A percentile compares a stretch with the other conserved stretches of the same genome.
Evolutionary conservation across 257 asterid genomes (phyloP).

Genomic region (Ajuga chamaepitys): DNA sequence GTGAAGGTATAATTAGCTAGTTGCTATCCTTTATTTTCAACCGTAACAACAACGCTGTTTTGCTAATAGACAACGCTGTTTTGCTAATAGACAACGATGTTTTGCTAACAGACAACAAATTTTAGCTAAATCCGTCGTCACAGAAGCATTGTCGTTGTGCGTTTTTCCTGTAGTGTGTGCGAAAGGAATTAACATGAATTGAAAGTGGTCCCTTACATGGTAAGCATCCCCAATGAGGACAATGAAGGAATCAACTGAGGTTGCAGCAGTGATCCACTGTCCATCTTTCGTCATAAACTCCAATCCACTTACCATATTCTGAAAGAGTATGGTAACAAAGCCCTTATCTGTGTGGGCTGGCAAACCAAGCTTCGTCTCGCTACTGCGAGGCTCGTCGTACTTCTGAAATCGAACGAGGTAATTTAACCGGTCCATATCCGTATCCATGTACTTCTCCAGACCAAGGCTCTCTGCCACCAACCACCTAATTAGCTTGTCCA

Average conservation of each 20-base stretch:
- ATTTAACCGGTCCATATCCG: conserved; percentile 35
- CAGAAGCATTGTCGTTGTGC: too few relatives aligned
- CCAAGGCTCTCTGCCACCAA: too few relatives aligned
- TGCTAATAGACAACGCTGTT: too few relatives aligned
- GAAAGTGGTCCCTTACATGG: too few relatives aligned
- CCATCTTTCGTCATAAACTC: conserved; percentile 43
- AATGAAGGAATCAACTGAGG: conserved; percentile 29
- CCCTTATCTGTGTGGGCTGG: conserved; percentile 44
- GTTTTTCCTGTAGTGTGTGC: too few relatives aligned
- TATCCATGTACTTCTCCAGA: conserved; percentile 49
- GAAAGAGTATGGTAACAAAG: conserved; percentile 33
- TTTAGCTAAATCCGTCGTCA: too few relatives aligned
- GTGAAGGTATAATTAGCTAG: too few relatives aligned
- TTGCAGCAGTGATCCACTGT: conserved; percentile 32
- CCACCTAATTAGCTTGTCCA: conserved; percentile 37
- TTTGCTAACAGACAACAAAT: too few relatives aligned
- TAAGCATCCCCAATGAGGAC: conserved; percentile 50
- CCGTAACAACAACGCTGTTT: too few relatives aligned
- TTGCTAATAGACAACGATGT: too few relatives aligned
- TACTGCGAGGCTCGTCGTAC: conserved; percentile 34
- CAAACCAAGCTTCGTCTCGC: conserved; percentile 31
- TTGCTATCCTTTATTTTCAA: too few relatives aligned
- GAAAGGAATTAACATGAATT: too few relatives aligned
- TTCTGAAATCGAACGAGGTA: conserved; percentile 47
- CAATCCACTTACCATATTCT: conserved; percentile 33